These are phyloP conservation scores for Paecilomyces fulvus DNA, from an alignment of 2,329 filamentous ascomycete genomes.

Conservation along the genomic window DNA sequence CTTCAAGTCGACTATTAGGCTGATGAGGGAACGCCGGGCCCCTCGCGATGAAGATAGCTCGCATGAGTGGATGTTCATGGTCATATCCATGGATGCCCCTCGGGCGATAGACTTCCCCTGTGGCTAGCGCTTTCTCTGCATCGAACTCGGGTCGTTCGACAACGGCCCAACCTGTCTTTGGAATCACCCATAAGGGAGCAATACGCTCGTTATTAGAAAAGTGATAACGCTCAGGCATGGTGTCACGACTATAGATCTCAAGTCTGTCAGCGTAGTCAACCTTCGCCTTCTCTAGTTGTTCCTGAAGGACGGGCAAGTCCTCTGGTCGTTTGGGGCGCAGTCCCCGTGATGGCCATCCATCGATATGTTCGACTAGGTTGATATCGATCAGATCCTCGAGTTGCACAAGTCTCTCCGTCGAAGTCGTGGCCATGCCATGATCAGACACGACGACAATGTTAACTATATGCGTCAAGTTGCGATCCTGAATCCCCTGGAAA, in stretches of 20 bases:
- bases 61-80: constrained; percentile 88
- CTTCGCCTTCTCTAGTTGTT: constrained; percentile 46
- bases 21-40: constrained; percentile 86
- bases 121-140: constrained; percentile 56
- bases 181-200: constrained; percentile 88
- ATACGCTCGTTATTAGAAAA: constrained; percentile 84
- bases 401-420: constrained; percentile 70
- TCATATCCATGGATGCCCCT: constrained; percentile 90
- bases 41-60: constrained; percentile 86
- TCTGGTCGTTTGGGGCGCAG: constrained; percentile 65
- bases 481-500: constrained; percentile 64
- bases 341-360: constrained; percentile 91
- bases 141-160: constrained; percentile 73
- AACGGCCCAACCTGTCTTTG: constrained; percentile 86
- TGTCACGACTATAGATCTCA: constrained; percentile 74
- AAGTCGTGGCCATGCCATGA: constrained; percentile 96
- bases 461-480: constrained; percentile 82
- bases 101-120: constrained; percentile 64
- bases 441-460: constrained; percentile 96
- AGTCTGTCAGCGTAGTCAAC: constrained; percentile 54
- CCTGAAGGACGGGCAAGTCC: constrained; percentile 61
- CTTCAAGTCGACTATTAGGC: constrained; percentile 67
- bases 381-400: constrained; percentile 82
- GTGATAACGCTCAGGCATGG: constrained; percentile 91
- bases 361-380: constrained; percentile 67